phyloP scores from a whole-genome alignment of 352 stramenopile species.

The Globisporangium iwayamae region DNA sequence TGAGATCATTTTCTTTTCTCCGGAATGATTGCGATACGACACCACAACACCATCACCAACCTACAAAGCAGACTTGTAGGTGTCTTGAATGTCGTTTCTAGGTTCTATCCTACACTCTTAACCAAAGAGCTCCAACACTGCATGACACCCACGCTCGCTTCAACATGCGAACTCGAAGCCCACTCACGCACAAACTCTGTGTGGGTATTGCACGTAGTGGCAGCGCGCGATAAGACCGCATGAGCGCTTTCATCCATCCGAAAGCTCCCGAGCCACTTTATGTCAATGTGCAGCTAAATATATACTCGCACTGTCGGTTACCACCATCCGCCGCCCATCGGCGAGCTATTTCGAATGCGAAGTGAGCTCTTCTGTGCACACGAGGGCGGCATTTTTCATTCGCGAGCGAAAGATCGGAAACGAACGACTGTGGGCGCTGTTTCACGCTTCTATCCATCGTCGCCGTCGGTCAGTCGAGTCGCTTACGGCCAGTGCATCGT shows the following conservation, averaged over 20 bases:
- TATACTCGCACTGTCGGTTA: neutral
- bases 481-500: neutral
- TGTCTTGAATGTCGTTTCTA: neutral
- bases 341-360: conserved; percentile 1
- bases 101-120: too few relatives aligned
- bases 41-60: neutral
- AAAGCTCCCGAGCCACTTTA: neutral
- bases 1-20: neutral
- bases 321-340: neutral
- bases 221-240: neutral
- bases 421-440: neutral
- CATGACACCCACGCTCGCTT: neutral
- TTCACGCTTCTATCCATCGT: neutral
- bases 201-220: too few relatives aligned
- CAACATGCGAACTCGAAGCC: neutral
- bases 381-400: neutral
- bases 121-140: too few relatives aligned
- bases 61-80: neutral
- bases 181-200: too few relatives aligned
- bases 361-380: neutral
- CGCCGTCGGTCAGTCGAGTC: neutral
- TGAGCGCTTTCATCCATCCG: neutral
- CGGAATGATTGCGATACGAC: neutral
- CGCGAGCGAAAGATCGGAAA: neutral
- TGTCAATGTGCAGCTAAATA: neutral